Base-by-base conservation (phyloP, 805 yeast genomes). In the Candida golubevii region DNA sequence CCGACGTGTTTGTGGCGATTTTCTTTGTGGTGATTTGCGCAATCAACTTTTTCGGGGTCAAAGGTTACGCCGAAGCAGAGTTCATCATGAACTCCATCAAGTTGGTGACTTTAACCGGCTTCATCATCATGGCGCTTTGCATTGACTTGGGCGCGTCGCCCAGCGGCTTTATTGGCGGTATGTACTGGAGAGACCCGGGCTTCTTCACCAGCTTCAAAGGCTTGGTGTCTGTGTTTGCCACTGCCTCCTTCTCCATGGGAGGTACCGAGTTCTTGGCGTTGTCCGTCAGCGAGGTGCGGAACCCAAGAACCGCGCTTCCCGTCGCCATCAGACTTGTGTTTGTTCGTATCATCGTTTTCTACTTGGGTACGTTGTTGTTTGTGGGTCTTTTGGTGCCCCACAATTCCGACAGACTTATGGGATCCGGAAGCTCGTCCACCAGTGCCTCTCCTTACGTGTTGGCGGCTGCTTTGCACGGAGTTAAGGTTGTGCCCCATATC, bases 1-100 rank as follows among this genome's bases (percentile, higher is more conserved):
- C 85, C 1, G 83, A 79, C 52, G 78, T 72, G 6, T 82, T 77
- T 61, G 82, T 82, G 14, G 66, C 72, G 1, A 74, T 80, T 3
- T 78, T 82, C 55, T 74, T 67, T 43, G 55, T 66, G 9, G 61
- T 79, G 7, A 67, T 80, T 28, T 53, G 75, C 10, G 46, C 62
- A 27, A 69, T 80, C 46, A 72, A 71, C 53, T 70, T 72, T 37
- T 60, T 63, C 49, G 79, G 79, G 39, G 69, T 75, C 40, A 66
- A 63, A 45, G 79, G 77, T 41, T 74, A 69, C 50, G 77, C 73
- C 42, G 71, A 67, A 54, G 74, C 71, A 38, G 75, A 70, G 49
- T 69, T 70, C 33, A 41, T 65, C 34, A 59, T 70, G 57, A 71
- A 71, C 47, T 53, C 64, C 14, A 54, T 62, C 43, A 70, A 70